These are phyloP conservation scores for Solanum tacnaense DNA, from an alignment of 257 asterid species.

Conservation along the genomic window DNA sequence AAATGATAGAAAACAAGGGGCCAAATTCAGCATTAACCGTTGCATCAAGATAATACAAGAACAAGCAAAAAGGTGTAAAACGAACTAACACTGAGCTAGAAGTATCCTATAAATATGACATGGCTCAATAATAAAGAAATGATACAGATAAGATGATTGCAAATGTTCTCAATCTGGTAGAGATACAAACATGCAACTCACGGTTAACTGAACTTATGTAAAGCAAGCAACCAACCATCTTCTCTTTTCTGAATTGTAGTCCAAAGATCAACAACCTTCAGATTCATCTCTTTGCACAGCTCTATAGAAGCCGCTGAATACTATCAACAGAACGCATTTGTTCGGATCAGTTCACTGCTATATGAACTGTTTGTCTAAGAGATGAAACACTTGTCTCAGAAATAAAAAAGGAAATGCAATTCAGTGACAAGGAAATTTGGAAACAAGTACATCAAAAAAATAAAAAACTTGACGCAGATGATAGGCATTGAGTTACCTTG, in stretches of 20 bases:
- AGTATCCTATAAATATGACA: neutral
- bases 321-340: constrained; percentile 59
- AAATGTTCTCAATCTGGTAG: neutral
- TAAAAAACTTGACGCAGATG: neutral
- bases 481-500: neutral
- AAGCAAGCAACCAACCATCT: constrained; percentile 68
- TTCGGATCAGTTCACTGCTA: constrained; percentile 70
- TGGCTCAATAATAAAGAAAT: neutral
- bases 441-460: neutral
- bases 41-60: neutral
- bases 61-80: neutral
- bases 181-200: neutral
- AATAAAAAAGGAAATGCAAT: neutral
- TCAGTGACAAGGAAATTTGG: neutral
- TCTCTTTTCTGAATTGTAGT: constrained; percentile 69
- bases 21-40: too few relatives aligned
- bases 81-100: neutral
- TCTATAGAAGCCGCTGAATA: constrained; percentile 81
- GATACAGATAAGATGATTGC: neutral
- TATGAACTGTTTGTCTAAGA: constrained; percentile 30
- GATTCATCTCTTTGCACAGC: constrained; percentile 56
- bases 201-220: constrained; percentile 38
- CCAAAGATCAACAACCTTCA: constrained; percentile 70
- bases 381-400: neutral
- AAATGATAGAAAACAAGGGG: too few relatives aligned